phyloP scores from a whole-genome alignment of 2,329 filamentous ascomycete species.

The Scolecobasidium constrictum region DNA sequence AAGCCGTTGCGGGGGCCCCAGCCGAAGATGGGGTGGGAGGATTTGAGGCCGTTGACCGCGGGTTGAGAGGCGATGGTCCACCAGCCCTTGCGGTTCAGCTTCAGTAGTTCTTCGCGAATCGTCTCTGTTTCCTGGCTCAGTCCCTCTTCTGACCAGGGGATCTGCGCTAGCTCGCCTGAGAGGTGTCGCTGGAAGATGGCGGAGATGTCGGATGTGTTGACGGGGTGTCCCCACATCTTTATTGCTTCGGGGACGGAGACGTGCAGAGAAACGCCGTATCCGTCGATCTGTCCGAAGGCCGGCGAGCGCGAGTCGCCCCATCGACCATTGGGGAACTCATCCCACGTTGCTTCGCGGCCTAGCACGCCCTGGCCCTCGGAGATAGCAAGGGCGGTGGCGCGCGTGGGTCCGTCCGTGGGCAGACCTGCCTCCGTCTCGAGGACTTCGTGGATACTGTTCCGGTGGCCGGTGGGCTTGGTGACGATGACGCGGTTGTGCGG shows the following conservation, averaged over 20 bases:
- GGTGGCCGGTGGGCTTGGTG: constrained; percentile 46
- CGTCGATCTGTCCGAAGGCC: constrained; percentile 92
- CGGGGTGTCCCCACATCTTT: constrained; percentile 74
- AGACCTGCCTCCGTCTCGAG: constrained; percentile 67
- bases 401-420: constrained; percentile 56
- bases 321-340: constrained; percentile 92
- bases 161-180: constrained; percentile 63
- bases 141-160: constrained; percentile 91
- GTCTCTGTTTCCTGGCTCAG: constrained; percentile 72
- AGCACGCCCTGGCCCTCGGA: constrained; percentile 86
- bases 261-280: constrained; percentile 94
- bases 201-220: constrained; percentile 59
- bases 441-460: constrained; percentile 46
- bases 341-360: constrained; percentile 93
- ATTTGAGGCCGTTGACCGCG: constrained; percentile 75
- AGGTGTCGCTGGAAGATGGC: constrained; percentile 73
- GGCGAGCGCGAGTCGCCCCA: constrained; percentile 91
- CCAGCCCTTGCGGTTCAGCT: constrained; percentile 75
- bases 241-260: constrained; percentile 78
- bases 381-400: constrained; percentile 80
- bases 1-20: constrained; percentile 92
- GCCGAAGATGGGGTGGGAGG: constrained; percentile 68
- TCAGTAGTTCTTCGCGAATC: constrained; percentile 65
- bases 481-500: constrained; percentile 84
- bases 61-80: constrained; percentile 96